Conservation (phyloP, 345 rosid species). For the Laguncularia racemosa region DNA sequence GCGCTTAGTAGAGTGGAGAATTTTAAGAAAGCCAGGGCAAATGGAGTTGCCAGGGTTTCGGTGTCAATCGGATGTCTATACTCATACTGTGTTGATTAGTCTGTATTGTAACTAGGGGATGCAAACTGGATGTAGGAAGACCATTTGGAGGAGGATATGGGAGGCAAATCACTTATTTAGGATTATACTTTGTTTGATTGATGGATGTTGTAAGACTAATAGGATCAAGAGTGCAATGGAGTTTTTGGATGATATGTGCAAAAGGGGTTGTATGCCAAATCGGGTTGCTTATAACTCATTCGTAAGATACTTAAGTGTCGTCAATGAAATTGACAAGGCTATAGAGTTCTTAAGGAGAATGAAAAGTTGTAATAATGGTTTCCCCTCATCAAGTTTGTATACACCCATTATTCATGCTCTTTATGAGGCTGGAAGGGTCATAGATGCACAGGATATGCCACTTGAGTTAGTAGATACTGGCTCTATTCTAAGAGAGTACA, state of each 20-base stretch:
- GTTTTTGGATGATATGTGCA: constrained; percentile 65
- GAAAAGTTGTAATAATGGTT: constrained; percentile 61
- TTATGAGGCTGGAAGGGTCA: constrained; percentile 53
- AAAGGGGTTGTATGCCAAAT: constrained; percentile 64
- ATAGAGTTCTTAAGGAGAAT: constrained; percentile 70
- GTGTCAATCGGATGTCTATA: constrained; percentile 60
- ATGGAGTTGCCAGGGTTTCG: constrained; percentile 84
- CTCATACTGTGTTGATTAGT: constrained; percentile 69
- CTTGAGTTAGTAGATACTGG: constrained; percentile 67
- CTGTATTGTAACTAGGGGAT: constrained; percentile 63
- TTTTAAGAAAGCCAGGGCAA: constrained; percentile 67
- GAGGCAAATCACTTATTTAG: constrained; percentile 86
- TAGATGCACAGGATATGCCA: constrained; percentile 56
- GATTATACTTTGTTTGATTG: constrained; percentile 80
- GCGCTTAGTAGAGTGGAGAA: constrained; percentile 75
- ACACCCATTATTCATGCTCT: constrained; percentile 77
- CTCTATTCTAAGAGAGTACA: constrained; percentile 70
- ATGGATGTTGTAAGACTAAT: constrained; percentile 78
- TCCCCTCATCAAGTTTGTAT: constrained; percentile 54
- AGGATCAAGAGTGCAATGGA: constrained; percentile 73
- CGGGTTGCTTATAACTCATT: constrained; percentile 70
- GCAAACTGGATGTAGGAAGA: constrained; percentile 82
- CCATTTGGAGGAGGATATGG: constrained; percentile 72
- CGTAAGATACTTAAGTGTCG: constrained; percentile 62
- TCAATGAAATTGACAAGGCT: constrained; percentile 67